Evolutionary conservation across 2,329 filamentous ascomycete species (phyloP).

Genomic region (Diaporthe sp.): DNA sequence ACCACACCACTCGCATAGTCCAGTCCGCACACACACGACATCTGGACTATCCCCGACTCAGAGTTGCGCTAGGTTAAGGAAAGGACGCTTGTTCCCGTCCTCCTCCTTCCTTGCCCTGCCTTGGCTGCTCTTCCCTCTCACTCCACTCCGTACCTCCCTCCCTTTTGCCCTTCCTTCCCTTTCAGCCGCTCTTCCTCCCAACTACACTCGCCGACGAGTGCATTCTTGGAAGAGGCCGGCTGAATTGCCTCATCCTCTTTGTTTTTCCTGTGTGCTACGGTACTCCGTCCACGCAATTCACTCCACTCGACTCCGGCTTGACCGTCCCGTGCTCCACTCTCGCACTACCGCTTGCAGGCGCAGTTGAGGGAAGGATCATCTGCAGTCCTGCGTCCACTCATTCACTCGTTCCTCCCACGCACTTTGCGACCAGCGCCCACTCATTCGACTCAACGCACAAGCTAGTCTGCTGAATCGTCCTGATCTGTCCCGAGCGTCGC

Average conservation of each 20-base stretch:
- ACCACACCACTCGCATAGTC: slow-evolving; percentile 18
- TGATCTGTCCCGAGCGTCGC: slow-evolving; percentile 19
- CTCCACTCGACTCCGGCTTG: slow-evolving; percentile 12
- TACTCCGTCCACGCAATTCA: neutral
- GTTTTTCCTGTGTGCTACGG: neutral
- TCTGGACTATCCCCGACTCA: slow-evolving; percentile 22
- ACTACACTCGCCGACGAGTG: slow-evolving; percentile 1
- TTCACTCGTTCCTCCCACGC: slow-evolving; percentile 21
- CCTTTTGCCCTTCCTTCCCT: slow-evolving; percentile 11
- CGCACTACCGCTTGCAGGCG: slow-evolving; percentile 28
- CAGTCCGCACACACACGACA: neutral
- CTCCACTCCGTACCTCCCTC: neutral
- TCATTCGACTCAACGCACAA: neutral
- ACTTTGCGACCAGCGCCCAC: slow-evolving; percentile 11
- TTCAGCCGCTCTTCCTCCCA: slow-evolving; percentile 10
- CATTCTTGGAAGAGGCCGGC: slow-evolving; percentile 24
- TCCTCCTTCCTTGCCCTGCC: slow-evolving; percentile 15
- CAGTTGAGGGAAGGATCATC: slow-evolving; percentile 33
- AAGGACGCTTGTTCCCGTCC: slow-evolving; percentile 28
- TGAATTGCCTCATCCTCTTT: slow-evolving; percentile 16
- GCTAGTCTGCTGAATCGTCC: neutral
- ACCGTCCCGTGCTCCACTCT: slow-evolving; percentile 10
- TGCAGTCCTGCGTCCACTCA: slow-evolving; percentile 38
- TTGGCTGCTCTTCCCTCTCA: neutral
- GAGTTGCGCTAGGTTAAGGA: slow-evolving; percentile 20